phyloP scores from a whole-genome alignment of 108 stramenopile genomes.

The Nitzschia sp. region DNA sequence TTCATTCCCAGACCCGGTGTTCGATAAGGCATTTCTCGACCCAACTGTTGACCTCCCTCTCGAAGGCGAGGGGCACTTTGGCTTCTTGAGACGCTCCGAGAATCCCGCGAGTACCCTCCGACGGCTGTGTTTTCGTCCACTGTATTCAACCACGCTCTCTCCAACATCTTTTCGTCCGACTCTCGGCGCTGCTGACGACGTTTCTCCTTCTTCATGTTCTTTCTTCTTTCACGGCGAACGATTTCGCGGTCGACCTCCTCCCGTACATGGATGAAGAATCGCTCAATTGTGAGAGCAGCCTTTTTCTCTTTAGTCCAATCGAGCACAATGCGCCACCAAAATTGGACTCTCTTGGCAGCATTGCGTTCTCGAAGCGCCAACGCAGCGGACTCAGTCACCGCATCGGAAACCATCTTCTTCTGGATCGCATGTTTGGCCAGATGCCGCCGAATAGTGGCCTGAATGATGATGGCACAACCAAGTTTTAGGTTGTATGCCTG shows the following conservation, averaged over 20 bases:
- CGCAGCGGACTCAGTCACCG: slow-evolving; percentile 40
- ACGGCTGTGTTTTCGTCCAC: slow-evolving; percentile 38
- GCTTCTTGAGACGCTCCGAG: slow-evolving; percentile 10
- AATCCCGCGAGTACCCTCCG: slow-evolving; percentile 4
- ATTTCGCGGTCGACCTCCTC: slow-evolving; percentile 73
- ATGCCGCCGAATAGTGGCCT: slow-evolving; percentile 56
- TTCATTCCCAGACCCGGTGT: not conserved
- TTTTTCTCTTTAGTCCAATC: slow-evolving; percentile 48
- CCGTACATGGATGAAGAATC: slow-evolving; percentile 73
- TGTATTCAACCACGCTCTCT: slow-evolving; percentile 64
- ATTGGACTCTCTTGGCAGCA: slow-evolving; percentile 63
- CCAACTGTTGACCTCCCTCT: not conserved
- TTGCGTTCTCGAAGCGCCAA: slow-evolving; percentile 53
- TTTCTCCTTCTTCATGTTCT: slow-evolving; percentile 51
- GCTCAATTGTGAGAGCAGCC: slow-evolving; percentile 72
- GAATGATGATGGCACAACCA: slow-evolving; percentile 74
- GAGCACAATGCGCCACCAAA: slow-evolving; percentile 63
- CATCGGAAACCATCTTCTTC: slow-evolving; percentile 8
- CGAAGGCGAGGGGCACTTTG: slow-evolving; percentile 23
- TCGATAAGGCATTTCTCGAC: not conserved
- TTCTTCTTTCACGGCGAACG: slow-evolving; percentile 37
- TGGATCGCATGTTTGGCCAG: slow-evolving; percentile 40
- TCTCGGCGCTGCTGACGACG: slow-evolving; percentile 29
- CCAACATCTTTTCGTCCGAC: slow-evolving; percentile 53
- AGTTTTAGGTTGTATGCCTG: slow-evolving; percentile 41